A percentile compares a stretch with the other conserved stretches of the same genome.
These are phyloP conservation scores for Nigrospora osmanthi DNA, from an alignment of 2,329 filamentous ascomycete species.

Conservation along the genomic window DNA sequence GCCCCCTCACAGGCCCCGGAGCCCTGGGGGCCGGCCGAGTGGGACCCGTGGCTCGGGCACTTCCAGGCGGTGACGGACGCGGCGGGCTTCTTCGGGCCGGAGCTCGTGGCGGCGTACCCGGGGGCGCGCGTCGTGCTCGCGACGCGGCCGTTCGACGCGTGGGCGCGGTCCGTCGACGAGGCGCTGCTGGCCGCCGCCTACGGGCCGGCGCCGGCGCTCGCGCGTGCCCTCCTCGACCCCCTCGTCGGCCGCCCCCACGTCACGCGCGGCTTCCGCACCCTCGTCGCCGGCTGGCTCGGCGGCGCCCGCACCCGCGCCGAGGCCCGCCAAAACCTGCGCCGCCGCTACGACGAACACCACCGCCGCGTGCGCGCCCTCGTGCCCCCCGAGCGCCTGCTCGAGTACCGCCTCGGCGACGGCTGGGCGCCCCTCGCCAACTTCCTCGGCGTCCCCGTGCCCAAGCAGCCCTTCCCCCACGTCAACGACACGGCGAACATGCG, in stretches of 20 bases:
- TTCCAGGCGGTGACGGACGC: slow-evolving; percentile 25
- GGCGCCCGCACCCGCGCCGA: background rate
- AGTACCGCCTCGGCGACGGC: slow-evolving; percentile 6
- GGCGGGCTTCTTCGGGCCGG: slow-evolving; percentile 23
- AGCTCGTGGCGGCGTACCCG: slow-evolving; percentile 30
- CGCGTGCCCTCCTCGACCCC: background rate
- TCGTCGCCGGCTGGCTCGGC: background rate
- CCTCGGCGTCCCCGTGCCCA: slow-evolving; percentile 4
- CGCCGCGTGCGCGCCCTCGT: background rate
- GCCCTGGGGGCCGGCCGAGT: background rate
- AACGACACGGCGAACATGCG: background rate
- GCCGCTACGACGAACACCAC: background rate
- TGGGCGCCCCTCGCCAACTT: slow-evolving; percentile 8
- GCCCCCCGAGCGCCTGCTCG: slow-evolving; percentile 3
- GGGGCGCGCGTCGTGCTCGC: slow-evolving; percentile 30
- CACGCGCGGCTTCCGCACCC: background rate
- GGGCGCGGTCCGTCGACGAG: slow-evolving; percentile 10
- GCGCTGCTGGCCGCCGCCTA: background rate
- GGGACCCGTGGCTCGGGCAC: slow-evolving; percentile 1
- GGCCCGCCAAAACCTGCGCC: background rate
- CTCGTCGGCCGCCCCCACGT: background rate
- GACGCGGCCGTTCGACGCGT: slow-evolving; percentile 14
- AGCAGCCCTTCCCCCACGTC: background rate
- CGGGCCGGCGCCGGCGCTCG: background rate
- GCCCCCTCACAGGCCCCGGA: no score